Conservation (phyloP, 1,284 basidiomycete species). For the Flammula alnicola region DNA sequence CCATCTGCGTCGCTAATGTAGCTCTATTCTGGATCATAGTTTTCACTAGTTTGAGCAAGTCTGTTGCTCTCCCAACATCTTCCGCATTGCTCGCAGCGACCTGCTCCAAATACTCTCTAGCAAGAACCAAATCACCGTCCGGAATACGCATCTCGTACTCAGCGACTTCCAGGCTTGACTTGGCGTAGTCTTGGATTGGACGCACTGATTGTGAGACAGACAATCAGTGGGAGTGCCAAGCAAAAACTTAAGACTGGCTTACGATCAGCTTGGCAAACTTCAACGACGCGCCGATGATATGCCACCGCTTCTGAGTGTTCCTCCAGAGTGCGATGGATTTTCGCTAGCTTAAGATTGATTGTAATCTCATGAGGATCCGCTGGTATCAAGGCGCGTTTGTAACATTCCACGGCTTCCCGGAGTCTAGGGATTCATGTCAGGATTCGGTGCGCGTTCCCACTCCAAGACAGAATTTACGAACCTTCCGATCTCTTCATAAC, state of each 20-base stretch:
- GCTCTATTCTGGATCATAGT: slow-evolving; percentile 35
- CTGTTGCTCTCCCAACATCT: slow-evolving; percentile 68
- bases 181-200: slow-evolving; percentile 74
- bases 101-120: slow-evolving; percentile 69
- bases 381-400: slow-evolving; percentile 86
- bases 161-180: slow-evolving; percentile 82
- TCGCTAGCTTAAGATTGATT: slow-evolving; percentile 80
- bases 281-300: slow-evolving; percentile 76
- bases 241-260: slow-evolving; percentile 33
- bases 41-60: slow-evolving; percentile 62
- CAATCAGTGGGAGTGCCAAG: slow-evolving; percentile 21
- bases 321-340: slow-evolving; percentile 71
- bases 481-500: slow-evolving; percentile 91
- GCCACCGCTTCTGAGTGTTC: slow-evolving; percentile 69
- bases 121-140: slow-evolving; percentile 63
- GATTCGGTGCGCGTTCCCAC: slow-evolving; percentile 3
- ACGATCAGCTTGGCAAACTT: slow-evolving; percentile 69
- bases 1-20: too few relatives aligned
- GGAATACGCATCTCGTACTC: slow-evolving; percentile 71
- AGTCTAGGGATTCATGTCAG: slow-evolving; percentile 48
- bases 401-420: slow-evolving; percentile 87
- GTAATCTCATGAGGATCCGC: slow-evolving; percentile 82
- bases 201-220: slow-evolving; percentile 48
- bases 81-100: slow-evolving; percentile 79
- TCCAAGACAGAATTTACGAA: slow-evolving; percentile 37